Percentiles rank a stretch among this genome's conserved stretches.
phyloP scores from a whole-genome alignment of 2,329 filamentous ascomycete species.

The Verticillium longisporum region DNA sequence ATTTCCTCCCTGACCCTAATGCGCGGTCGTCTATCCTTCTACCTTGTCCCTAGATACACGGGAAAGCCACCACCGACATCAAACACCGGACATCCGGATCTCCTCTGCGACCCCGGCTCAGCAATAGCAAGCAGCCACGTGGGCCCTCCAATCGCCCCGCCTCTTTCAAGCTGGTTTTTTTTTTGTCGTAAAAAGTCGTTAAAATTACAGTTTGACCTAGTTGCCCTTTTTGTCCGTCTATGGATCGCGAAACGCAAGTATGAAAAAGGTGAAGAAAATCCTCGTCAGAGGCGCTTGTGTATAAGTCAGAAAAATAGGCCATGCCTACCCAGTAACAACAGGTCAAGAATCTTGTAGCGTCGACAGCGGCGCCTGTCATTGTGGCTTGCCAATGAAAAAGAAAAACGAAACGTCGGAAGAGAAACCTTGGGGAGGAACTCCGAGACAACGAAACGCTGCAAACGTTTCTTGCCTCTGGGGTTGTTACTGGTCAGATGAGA shows the following conservation, averaged over 20 bases:
- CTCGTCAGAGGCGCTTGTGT: neutral
- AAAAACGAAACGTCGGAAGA: too few species aligned
- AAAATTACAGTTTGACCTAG: conserved; percentile 11
- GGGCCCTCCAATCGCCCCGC: neutral
- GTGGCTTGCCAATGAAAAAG: neutral
- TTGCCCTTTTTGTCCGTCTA: conserved; percentile 12
- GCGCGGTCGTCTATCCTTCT: neutral
- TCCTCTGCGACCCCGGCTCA: neutral
- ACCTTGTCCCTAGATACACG: neutral
- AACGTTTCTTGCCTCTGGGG: neutral
- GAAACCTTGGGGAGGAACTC: too few species aligned
- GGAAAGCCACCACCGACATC: neutral
- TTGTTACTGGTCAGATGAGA: neutral
- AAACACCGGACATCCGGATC: neutral
- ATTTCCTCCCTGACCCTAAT: neutral
- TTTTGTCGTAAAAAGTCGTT: conserved; percentile 9
- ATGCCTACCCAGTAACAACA: neutral
- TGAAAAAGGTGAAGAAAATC: neutral
- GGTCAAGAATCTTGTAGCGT: neutral
- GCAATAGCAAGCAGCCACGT: neutral
- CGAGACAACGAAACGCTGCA: neutral
- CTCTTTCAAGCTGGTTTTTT: neutral
- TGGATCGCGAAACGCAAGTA: neutral
- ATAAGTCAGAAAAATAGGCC: neutral
- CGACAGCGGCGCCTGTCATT: neutral